These are phyloP conservation scores for Peniophora sp. DNA, from an alignment of 1,284 basidiomycete genomes.

Conservation along the genomic window DNA sequence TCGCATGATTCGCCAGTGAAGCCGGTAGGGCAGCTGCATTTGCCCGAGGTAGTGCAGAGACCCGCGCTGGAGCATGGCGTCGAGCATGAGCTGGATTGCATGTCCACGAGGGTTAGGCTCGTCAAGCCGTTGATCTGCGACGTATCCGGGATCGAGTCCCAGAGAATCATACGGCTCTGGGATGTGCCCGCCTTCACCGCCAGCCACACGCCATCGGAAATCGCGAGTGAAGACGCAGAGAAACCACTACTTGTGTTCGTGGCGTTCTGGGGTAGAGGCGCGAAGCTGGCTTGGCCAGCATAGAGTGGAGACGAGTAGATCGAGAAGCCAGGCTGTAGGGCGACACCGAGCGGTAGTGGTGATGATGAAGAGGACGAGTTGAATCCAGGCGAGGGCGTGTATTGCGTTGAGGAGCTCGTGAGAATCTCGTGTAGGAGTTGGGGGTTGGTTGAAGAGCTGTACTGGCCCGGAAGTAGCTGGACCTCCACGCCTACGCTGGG, in stretches of 20 bases:
- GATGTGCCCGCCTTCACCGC: constrained; percentile 44
- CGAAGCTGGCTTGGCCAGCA: constrained; percentile 54
- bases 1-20: constrained; percentile 76
- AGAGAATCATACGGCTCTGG: constrained; percentile 51
- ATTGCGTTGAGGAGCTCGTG: constrained; percentile 50
- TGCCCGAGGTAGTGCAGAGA: constrained; percentile 59
- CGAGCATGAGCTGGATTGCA: constrained; percentile 65
- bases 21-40: constrained; percentile 61
- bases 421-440: constrained; percentile 60
- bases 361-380: constrained; percentile 35
- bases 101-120: constrained; percentile 48
- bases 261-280: constrained; percentile 42
- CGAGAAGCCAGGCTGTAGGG: constrained; percentile 56
- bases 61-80: constrained; percentile 65
- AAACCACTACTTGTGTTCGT: constrained; percentile 45
- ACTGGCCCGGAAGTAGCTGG: constrained; percentile 67
- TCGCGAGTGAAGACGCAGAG: constrained; percentile 44
- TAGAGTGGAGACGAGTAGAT: constrained; percentile 52
- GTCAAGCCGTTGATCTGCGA: constrained; percentile 47
- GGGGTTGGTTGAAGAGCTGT: constrained; percentile 61
- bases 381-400: constrained; percentile 57
- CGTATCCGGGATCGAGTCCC: constrained; percentile 73
- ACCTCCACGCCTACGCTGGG: constrained; percentile 42
- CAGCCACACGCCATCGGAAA: constrained; percentile 63
- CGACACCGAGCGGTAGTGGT: constrained; percentile 56